Evolutionary conservation across 2,329 filamentous ascomycete species (phyloP).

Genomic region (Chrysoporthe deuterocubensis): DNA sequence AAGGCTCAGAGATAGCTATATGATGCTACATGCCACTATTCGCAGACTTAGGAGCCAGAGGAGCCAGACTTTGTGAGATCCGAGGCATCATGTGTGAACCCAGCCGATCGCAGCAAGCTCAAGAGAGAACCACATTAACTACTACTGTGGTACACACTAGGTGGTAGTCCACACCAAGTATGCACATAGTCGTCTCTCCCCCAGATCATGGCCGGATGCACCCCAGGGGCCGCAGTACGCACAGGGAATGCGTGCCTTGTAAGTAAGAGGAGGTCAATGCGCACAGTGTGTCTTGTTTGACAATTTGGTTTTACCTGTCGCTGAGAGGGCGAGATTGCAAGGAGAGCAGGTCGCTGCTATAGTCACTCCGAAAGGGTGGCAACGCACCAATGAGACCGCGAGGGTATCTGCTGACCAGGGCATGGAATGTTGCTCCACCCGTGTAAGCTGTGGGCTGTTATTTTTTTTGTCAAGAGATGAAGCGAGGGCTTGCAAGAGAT

Average conservation of each 20-base stretch:
- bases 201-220: neutral
- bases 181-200: no score
- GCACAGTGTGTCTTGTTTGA: neutral
- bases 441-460: neutral
- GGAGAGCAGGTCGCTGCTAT: neutral
- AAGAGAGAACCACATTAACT: no score
- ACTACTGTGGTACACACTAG: no score
- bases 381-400: conserved; percentile 8
- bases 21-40: no score
- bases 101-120: no score
- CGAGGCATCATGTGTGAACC: no score
- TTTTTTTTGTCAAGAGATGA: neutral
- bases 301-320: no score
- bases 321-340: no score
- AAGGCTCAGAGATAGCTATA: no score
- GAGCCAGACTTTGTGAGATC: no score
- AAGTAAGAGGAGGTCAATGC: neutral
- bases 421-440: neutral
- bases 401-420: conserved; percentile 6
- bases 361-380: neutral
- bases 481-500: neutral
- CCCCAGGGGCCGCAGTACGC: neutral
- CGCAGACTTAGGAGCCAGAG: no score
- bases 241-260: neutral
- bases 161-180: no score